Base-by-base conservation (phyloP, 306 rosid species). In the Acacia acuminata region DNA sequence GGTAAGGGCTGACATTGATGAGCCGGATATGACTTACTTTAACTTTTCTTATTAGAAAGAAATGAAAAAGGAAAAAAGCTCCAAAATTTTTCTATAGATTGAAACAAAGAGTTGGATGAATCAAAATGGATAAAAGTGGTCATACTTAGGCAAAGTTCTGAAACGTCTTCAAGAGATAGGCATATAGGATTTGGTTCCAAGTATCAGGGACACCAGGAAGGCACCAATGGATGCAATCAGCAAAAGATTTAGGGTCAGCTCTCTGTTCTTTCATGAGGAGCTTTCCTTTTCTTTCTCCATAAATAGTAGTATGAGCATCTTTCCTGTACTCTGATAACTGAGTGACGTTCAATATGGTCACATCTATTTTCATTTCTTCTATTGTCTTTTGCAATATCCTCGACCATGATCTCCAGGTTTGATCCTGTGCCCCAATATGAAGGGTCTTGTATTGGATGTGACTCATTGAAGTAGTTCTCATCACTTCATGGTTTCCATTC, bases 211-310 rank as follows among this genome's bases (percentile, higher is more conserved):
- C 95, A 66, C 98, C 98, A 13, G 98, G 98, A 16, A 94, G 84
- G 83, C 98, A 94, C 98, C 97, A 93, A 56, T 94, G 97, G 50
- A 93, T 91, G 88, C 98, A 93, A 77, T 94, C 94, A 3, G 97
- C 94, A 83, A 89, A 95, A 9, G 71, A 76, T 68, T 89, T 86
- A 8, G 97, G 98, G 84, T 93, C 85, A 9, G 94, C 89, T 93
- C 90, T 90, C 63, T 93, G 98, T 77, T 93, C 88, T 79, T 85
- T 90, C 0, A 91, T 93, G 88, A 93, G 77, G 76, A 95, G 98
- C 89, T 93, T 92, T 44, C 97, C 98, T 63, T 82, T 89, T 34
- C 94, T 87, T 78, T 95, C 98, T 17, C 98, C 96, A 76, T 90
- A 93, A 20, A 92, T 74, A 1, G 98, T 85, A 0, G 98, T 88